Conservation (phyloP, 78 protist genomes). For the Diacronema lutheri region DNA sequence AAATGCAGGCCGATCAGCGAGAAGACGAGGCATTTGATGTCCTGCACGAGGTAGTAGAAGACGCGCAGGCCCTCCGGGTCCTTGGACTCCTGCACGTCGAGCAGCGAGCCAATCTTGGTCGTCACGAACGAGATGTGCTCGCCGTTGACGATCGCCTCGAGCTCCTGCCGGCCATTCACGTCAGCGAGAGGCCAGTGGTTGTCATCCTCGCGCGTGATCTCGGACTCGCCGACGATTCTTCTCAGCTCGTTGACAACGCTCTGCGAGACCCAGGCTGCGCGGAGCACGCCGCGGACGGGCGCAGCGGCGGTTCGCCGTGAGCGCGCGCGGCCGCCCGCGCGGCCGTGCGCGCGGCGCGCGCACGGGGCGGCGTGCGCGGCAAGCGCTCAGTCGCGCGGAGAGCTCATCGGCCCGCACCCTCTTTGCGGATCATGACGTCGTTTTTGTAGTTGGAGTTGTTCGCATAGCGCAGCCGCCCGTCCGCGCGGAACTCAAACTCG, state of each 20-base stretch:
- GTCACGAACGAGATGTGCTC: constrained; percentile 93
- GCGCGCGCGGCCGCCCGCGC: neutral
- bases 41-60: constrained; percentile 94
- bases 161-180: constrained; percentile 86
- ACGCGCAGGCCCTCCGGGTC: constrained; percentile 95
- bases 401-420: constrained; percentile 48
- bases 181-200: constrained; percentile 92
- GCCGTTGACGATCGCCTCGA: constrained; percentile 80
- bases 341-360: no score
- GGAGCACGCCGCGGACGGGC: neutral
- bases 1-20: constrained; percentile 91
- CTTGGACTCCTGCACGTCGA: constrained; percentile 73
- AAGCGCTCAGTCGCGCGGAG: neutral
- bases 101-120: constrained; percentile 80
- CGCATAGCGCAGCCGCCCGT: constrained; percentile 90
- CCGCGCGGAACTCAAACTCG: constrained; percentile 89
- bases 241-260: constrained; percentile 77
- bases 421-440: constrained; percentile 88
- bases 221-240: constrained; percentile 84
- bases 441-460: constrained; percentile 93
- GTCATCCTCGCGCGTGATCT: constrained; percentile 90
- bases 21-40: constrained; percentile 90
- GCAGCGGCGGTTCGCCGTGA: no score
- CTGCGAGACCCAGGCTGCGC: constrained; percentile 67
- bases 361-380: neutral